A percentile compares a stretch with the other conserved stretches of the same genome.
These are phyloP conservation scores for Puccinia polysora DNA, from an alignment of 1,284 basidiomycete species.

Conservation along the genomic window DNA sequence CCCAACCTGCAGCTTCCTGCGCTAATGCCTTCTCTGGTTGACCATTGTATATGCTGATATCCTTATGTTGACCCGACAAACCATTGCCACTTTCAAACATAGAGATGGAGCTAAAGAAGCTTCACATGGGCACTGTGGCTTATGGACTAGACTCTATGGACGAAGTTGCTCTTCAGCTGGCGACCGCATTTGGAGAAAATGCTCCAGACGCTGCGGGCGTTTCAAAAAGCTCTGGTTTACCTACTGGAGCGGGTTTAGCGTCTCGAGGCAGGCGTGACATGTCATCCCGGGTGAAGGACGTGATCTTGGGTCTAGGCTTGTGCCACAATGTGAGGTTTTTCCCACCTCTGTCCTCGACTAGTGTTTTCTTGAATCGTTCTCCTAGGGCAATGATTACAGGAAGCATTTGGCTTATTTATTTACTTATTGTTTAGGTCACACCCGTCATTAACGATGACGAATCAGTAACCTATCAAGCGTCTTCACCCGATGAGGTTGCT, in stretches of 20 bases:
- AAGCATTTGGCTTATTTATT: not conserved
- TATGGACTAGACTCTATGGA: slow-evolving; percentile 97
- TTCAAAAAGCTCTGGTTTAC: slow-evolving; percentile 22
- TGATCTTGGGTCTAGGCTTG: slow-evolving; percentile 83
- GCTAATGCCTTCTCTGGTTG: not conserved
- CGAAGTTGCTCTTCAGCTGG: slow-evolving; percentile 83
- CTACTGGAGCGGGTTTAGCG: slow-evolving; percentile 72
- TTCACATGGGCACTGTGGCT: slow-evolving; percentile 98
- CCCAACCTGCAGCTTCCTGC: not conserved
- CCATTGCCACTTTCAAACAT: slow-evolving; percentile 26
- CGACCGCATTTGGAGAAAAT: slow-evolving; percentile 61
- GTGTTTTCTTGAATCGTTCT: not conserved
- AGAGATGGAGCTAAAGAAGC: slow-evolving; percentile 99
- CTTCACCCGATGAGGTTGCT: slow-evolving; percentile 96
- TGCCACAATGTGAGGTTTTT: slow-evolving; percentile 78
- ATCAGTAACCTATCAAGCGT: slow-evolving; percentile 91
- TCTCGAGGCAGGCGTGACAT: slow-evolving; percentile 85
- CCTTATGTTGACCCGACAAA: not conserved
- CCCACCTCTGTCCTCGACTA: not conserved
- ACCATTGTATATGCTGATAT: slow-evolving; percentile 1
- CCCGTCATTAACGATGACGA: slow-evolving; percentile 92
- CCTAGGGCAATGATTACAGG: no score
- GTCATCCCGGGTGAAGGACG: slow-evolving; percentile 88
- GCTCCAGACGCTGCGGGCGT: not conserved
- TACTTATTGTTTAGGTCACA: slow-evolving; percentile 76